phyloP scores from a whole-genome alignment of 1,284 basidiomycete genomes.

The Tylopilus sp. region DNA sequence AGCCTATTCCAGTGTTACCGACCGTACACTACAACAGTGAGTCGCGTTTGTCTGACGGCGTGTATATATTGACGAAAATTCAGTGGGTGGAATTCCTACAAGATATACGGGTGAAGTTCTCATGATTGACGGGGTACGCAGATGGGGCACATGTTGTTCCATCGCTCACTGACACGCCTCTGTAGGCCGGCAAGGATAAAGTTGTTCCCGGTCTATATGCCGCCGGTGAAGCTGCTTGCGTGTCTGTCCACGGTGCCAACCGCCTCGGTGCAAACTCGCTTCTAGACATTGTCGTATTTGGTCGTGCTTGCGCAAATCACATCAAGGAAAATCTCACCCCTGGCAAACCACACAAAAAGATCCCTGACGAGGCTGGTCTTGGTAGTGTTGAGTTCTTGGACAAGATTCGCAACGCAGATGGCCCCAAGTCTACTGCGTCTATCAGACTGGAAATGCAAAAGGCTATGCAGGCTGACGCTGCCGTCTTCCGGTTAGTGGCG shows the following conservation, averaged over 20 bases:
- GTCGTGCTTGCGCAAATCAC: slow-evolving; percentile 97
- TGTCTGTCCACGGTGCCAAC: slow-evolving; percentile 99
- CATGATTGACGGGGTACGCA: slow-evolving; percentile 63
- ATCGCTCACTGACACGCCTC: background rate
- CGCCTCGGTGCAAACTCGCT: slow-evolving; percentile 99
- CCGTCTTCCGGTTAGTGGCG: slow-evolving; percentile 72
- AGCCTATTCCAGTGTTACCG: slow-evolving; percentile 95
- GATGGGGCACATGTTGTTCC: background rate
- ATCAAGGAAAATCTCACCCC: slow-evolving; percentile 90
- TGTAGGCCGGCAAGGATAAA: slow-evolving; percentile 80
- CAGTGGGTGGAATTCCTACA: slow-evolving; percentile 99
- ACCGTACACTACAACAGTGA: slow-evolving; percentile 95
- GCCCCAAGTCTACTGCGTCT: slow-evolving; percentile 82
- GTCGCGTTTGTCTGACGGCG: slow-evolving; percentile 25
- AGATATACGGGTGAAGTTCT: slow-evolving; percentile 97
- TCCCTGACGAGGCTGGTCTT: slow-evolving; percentile 85
- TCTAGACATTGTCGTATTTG: slow-evolving; percentile 98
- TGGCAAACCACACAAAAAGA: slow-evolving; percentile 86
- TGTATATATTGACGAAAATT: slow-evolving; percentile 19
- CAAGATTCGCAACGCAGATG: slow-evolving; percentile 79
- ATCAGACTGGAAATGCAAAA: slow-evolving; percentile 97
- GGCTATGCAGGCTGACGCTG: slow-evolving; percentile 94
- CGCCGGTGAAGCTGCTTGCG: slow-evolving; percentile 97
- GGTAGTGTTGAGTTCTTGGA: slow-evolving; percentile 87
- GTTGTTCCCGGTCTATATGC: slow-evolving; percentile 97